A percentile compares a stretch with the other conserved stretches of the same genome.
These are phyloP conservation scores for Conoideocrella luteorostrata DNA, from an alignment of 2,329 filamentous ascomycete genomes.

Conservation along the genomic window DNA sequence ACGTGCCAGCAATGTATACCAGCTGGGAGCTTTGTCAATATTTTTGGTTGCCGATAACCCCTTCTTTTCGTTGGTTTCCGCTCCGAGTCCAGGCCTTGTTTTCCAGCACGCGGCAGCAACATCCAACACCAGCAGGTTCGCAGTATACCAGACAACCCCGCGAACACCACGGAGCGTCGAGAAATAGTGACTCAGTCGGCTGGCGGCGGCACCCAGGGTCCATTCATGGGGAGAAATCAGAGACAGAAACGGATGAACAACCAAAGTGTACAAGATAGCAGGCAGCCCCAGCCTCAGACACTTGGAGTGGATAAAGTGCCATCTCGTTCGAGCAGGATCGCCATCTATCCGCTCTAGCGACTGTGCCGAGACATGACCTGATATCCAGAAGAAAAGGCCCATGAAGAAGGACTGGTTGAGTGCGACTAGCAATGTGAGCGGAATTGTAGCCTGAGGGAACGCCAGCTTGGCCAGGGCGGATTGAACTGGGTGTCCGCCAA, in stretches of 20 bases:
- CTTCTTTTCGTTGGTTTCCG: no score
- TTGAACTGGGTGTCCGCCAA: slow-evolving; percentile 4
- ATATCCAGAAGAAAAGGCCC: slow-evolving; percentile 9
- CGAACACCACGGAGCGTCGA: slow-evolving; percentile 7
- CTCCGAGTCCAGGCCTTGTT: no score
- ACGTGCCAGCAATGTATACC: slow-evolving; percentile 1
- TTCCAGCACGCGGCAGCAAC: slow-evolving; percentile 5
- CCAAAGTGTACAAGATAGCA: slow-evolving; percentile 11
- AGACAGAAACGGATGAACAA: slow-evolving; percentile 2
- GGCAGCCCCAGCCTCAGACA: slow-evolving; percentile 12
- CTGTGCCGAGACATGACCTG: slow-evolving; percentile 9
- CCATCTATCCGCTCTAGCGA: slow-evolving; percentile 8
- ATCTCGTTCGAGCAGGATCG: background rate
- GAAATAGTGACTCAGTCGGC: background rate
- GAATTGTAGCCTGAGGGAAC: background rate
- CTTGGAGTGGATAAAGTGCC: slow-evolving; percentile 13
- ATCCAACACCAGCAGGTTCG: slow-evolving; percentile 15
- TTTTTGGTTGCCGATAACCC: no score
- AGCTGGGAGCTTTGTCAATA: background rate
- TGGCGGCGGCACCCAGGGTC: background rate
- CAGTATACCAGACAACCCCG: slow-evolving; percentile 17
- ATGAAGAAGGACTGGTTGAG: slow-evolving; percentile 12
- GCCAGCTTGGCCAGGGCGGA: slow-evolving; percentile 1
- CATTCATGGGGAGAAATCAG: background rate
- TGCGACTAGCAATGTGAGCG: slow-evolving; percentile 13